Conservation (phyloP, 2,329 filamentous ascomycete species). For the Pseudogymnoascus sp. region DNA sequence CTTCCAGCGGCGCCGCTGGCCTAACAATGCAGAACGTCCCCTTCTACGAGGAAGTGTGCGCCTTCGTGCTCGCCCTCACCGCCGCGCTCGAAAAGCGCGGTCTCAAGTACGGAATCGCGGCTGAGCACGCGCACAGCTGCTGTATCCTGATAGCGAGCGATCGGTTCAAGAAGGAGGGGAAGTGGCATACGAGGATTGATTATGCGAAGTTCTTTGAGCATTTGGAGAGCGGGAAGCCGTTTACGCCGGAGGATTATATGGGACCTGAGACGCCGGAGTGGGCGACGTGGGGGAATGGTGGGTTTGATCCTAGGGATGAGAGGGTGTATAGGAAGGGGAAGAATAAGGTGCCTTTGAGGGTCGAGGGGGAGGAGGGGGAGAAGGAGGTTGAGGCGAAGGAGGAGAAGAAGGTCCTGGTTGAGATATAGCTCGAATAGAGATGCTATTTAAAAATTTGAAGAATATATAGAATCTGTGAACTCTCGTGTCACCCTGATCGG, state of each 20-base stretch:
- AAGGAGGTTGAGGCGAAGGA: not conserved
- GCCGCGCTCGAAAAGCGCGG: slow-evolving; percentile 59
- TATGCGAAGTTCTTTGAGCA: slow-evolving; percentile 83
- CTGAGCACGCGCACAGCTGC: slow-evolving; percentile 92
- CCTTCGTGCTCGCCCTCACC: slow-evolving; percentile 72
- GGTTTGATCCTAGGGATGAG: slow-evolving; percentile 85
- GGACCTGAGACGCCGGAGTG: slow-evolving; percentile 78
- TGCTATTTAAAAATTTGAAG: not conserved
- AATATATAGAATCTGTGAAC: not conserved
- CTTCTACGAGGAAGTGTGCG: slow-evolving; percentile 83
- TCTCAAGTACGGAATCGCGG: slow-evolving; percentile 80
- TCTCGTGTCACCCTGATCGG: not conserved
- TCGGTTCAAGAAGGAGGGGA: slow-evolving; percentile 66
- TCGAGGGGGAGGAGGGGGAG: not conserved
- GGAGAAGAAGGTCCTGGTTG: not conserved
- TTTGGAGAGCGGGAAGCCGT: slow-evolving; percentile 61
- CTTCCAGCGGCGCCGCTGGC: slow-evolving; percentile 72
- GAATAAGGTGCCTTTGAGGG: slow-evolving; percentile 22
- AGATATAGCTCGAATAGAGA: not conserved
- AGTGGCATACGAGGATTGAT: slow-evolving; percentile 88
- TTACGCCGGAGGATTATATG: slow-evolving; percentile 86
- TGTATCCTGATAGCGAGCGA: slow-evolving; percentile 80
- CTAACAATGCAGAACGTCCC: slow-evolving; percentile 97
- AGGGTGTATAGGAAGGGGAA: slow-evolving; percentile 81
- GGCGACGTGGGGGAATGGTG: slow-evolving; percentile 90